These are phyloP conservation scores for Lachnellula occidentalis DNA, from an alignment of 2,329 filamentous ascomycete genomes.

Conservation along the genomic window DNA sequence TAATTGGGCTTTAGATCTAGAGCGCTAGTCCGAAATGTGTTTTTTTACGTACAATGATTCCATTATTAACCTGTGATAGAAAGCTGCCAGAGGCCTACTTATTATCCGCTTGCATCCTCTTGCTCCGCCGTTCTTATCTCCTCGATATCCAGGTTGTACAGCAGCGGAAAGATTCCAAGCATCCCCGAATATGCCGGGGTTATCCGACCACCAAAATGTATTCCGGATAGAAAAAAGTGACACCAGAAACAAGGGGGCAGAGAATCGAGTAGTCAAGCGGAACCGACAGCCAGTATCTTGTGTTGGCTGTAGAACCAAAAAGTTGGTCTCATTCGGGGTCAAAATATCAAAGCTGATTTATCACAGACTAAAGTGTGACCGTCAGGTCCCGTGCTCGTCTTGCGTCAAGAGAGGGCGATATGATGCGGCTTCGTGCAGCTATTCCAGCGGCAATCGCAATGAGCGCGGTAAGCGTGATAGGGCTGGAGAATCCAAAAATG, in stretches of 20 bases:
- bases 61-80: no score
- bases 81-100: no score
- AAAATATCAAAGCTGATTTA: neutral
- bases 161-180: no score
- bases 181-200: slow-evolving; percentile 2
- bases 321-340: neutral
- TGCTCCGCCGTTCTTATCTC: no score
- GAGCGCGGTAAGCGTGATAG: neutral
- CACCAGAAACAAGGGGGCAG: neutral
- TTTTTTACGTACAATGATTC: no score
- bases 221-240: slow-evolving; percentile 7
- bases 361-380: slow-evolving; percentile 11
- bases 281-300: slow-evolving; percentile 14
- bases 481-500: neutral
- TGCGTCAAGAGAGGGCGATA: slow-evolving; percentile 3
- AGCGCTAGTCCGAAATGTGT: no score
- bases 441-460: neutral
- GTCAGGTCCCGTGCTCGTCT: slow-evolving; percentile 7
- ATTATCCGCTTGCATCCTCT: no score
- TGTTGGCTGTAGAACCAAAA: slow-evolving; percentile 4
- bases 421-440: slow-evolving; percentile 5
- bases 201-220: slow-evolving; percentile 8
- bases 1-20: no score
- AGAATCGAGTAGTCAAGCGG: slow-evolving; percentile 2
- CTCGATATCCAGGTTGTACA: no score